Base-by-base conservation (phyloP, 2,329 filamentous ascomycete genomes). In the Paraphoma chrysanthemicola region DNA sequence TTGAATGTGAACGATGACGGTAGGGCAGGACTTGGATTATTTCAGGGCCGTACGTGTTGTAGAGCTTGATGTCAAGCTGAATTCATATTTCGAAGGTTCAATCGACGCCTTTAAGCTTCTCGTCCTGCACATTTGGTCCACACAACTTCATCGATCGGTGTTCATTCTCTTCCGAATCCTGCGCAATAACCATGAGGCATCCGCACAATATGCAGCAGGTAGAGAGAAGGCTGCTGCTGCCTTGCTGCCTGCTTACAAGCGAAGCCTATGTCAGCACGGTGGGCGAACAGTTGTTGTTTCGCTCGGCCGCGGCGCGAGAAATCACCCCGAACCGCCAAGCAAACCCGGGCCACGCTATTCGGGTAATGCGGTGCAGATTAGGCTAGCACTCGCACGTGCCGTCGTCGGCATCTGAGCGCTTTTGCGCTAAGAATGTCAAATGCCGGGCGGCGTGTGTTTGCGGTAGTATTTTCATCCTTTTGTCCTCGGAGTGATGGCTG, bases 401-500 rank as follows among this genome's bases (percentile, higher is more conserved):
- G 5, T 28, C 17, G 41, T 60, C 62, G 62, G 62, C 48, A 23
- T 60, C 54, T 64, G 62, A 56, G 52, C 17, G 7, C 14, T 10
- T 44, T 14, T 9, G 18, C 42, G 3, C 42, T 44, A 44, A 28
- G 8, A 18, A 28, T 18, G 23, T 54, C 57, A 60, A 41, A 60
- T 23, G 54, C 57, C 57, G 57, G 57, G 54, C 3, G 4, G 31
- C 11, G 18, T 18, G 14, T 11, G 18, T 14, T 14, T 10, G 33
- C 33, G 33, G 14, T 2, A 36, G 33, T 10, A 36, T 14, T 36
- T 36, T 36, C 33, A 36, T 36, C 33, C 14, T 36, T 36, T 36
- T 10, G 33, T 36, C 33, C 33, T 36, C 33, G 33, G 33, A 10
- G 7, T 6, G 41, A 43, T 43, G 18, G 18, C n/a, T 3, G 16